Conservation (phyloP, 768 basidiomycete genomes). For the Phaeotremella fagi region DNA sequence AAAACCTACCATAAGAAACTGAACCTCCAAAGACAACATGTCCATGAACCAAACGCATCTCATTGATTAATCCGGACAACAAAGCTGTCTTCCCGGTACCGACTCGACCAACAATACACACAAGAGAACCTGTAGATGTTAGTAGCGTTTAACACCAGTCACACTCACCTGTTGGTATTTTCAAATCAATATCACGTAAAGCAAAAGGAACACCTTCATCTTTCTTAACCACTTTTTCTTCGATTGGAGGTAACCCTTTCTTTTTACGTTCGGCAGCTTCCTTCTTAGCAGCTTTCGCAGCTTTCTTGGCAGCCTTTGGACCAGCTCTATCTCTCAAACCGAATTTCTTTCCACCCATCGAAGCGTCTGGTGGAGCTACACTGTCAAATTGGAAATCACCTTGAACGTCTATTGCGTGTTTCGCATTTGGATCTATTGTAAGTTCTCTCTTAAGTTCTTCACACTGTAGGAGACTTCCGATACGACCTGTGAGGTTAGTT, state of each 20-base stretch:
- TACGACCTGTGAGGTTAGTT: conserved; percentile 8
- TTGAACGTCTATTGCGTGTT: conserved; percentile 52
- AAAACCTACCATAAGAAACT: conserved; percentile 31
- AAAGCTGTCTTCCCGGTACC: conserved; percentile 46
- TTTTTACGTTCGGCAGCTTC: conserved; percentile 9
- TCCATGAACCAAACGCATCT: conserved; percentile 34
- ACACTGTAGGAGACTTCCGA: conserved; percentile 5
- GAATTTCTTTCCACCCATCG: conserved; percentile 60
- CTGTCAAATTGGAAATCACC: conserved; percentile 43
- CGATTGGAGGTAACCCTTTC: conserved; percentile 3
- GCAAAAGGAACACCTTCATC: conserved; percentile 52
- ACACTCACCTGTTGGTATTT: conserved; percentile 48
- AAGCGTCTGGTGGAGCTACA: conserved; percentile 48
- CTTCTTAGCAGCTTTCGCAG: not conserved
- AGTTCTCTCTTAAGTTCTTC: conserved; percentile 43
- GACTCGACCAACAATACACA: conserved; percentile 42
- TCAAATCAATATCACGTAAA: conserved; percentile 53
- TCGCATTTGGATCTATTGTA: conserved; percentile 50
- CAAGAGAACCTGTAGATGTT: conserved; percentile 26
- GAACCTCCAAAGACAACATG: conserved; percentile 34
- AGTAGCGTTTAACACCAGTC: not conserved
- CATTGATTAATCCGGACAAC: conserved; percentile 38
- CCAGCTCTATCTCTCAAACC: not conserved
- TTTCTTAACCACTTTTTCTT: conserved; percentile 6
- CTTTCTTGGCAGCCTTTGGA: not conserved